Base-by-base conservation (phyloP, 805 yeast genomes). In the Lipomyces lipofer region DNA sequence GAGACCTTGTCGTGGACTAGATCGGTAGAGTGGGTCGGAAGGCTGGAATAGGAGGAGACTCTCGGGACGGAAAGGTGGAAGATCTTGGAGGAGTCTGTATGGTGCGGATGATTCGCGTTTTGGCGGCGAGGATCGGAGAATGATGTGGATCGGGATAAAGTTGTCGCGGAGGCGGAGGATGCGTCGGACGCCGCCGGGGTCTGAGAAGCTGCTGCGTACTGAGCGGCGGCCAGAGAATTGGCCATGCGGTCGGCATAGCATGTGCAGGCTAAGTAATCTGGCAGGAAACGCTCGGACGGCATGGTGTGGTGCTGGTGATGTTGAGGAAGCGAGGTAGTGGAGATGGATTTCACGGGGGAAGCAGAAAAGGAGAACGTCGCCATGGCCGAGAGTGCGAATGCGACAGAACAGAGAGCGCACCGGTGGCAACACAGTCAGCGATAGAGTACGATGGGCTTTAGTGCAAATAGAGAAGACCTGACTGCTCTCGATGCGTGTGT, bases 191-290 rank as follows among this genome's bases (percentile, higher is more conserved):
- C 47, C 36, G 43, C 48, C 46, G 39, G 35, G 40, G 22, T 51
- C 43, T 10, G 54, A 46, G 25, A 43, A n/a, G n/a, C 48, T 12
- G 22, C 32, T 3, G 33, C 43, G n/a, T 12, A 21, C 49, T 29
- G 32, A 7, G 29, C 47, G 3, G 33, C n/a, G 30, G 17, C 33
- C 15, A 15, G 40, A 19, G 21, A 49, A 42, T 27, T 49, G 13
- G 43, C 47, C 15, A 42, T 33, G 5, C 28, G 42, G 15, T 49
- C 52, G 17, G 52, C 52, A n/a, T 49, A 49, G 15, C 52, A 42
- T 9, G 52, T 49, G 30, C 24, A 33, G 4, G 42, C 12, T 7
- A 49, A 40, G 28, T 49, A 49, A n/a, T 30, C 28, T 27, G 52
- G 52, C 12, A 49, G 21, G 36, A 43, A 43, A n/a, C 10, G 22